These are phyloP conservation scores for Gynostemma pentaphyllum DNA, from an alignment of 306 rosid genomes.

Conservation along the genomic window DNA sequence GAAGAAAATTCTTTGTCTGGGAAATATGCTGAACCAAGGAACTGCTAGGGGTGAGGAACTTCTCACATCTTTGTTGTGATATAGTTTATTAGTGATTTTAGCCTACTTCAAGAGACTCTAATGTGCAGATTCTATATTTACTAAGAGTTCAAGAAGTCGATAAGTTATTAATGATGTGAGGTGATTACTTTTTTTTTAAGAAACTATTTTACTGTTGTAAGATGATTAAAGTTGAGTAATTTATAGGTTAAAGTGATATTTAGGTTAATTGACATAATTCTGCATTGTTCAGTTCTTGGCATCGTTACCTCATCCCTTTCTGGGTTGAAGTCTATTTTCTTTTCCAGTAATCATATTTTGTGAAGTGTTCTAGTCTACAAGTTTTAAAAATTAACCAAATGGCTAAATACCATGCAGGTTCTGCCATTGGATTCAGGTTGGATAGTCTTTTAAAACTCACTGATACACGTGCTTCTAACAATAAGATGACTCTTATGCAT, in stretches of 20 bases:
- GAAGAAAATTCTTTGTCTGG: slow-evolving; percentile 78
- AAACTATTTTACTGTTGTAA: background rate
- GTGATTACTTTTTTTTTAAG: background rate
- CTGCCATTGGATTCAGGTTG: slow-evolving; percentile 96
- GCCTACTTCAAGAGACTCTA: background rate
- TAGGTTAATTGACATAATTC: background rate
- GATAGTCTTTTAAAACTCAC: slow-evolving; percentile 91
- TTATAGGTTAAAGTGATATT: background rate
- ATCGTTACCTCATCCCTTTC: background rate
- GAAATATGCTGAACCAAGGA: slow-evolving; percentile 93
- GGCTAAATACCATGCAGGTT: slow-evolving; percentile 36
- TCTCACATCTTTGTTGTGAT: background rate
- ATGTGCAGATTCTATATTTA: background rate
- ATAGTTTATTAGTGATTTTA: background rate
- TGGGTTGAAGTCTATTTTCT: background rate
- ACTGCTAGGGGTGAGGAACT: slow-evolving; percentile 81
- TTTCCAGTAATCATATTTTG: background rate
- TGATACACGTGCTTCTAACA: slow-evolving; percentile 86
- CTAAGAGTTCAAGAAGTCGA: background rate
- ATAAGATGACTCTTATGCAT: slow-evolving; percentile 93
- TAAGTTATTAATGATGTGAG: background rate
- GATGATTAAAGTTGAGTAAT: background rate
- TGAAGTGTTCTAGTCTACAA: background rate
- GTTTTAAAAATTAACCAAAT: slow-evolving; percentile 8
- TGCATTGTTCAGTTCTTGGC: background rate